Percentiles rank a stretch among this genome's conserved stretches.
Evolutionary conservation across 2,329 filamentous ascomycete species (phyloP).

Genomic region (Laburnicola sp.): DNA sequence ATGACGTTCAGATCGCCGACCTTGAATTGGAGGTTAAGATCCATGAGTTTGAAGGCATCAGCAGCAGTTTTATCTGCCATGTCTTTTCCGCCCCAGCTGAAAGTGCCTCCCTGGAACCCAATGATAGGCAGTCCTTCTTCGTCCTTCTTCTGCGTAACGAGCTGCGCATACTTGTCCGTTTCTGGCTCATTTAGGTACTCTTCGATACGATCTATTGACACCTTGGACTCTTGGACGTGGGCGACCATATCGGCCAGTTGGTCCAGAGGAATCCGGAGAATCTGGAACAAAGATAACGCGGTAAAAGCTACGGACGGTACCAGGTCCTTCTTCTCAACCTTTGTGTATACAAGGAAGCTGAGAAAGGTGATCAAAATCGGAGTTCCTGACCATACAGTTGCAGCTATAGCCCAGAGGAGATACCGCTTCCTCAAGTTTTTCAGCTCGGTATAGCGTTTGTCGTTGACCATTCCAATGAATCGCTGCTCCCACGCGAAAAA

Average conservation of each 20-base stretch:
- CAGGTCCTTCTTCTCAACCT: constrained; percentile 84
- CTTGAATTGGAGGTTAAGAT: constrained; percentile 79
- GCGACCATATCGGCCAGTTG: constrained; percentile 98
- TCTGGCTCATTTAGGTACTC: constrained; percentile 92
- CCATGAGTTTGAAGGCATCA: constrained; percentile 74
- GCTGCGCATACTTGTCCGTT: constrained; percentile 90
- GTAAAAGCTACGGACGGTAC: constrained; percentile 95
- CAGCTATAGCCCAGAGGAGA: constrained; percentile 86
- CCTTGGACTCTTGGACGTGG: constrained; percentile 95
- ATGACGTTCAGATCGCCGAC: constrained; percentile 90
- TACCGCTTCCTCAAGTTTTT: constrained; percentile 78
- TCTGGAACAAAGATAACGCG: constrained; percentile 90
- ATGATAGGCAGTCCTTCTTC: constrained; percentile 73
- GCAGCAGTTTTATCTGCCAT: constrained; percentile 59
- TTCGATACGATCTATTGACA: constrained; percentile 94
- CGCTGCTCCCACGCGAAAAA: constrained; percentile 98
- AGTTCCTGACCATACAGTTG: constrained; percentile 94
- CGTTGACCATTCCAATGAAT: constrained; percentile 82
- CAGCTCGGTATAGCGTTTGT: constrained; percentile 81
- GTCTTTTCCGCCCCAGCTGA: constrained; percentile 78
- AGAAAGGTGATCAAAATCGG: constrained; percentile 95
- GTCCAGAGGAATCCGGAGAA: constrained; percentile 89
- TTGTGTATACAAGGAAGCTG: constrained; percentile 90
- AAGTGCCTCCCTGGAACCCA: constrained; percentile 80
- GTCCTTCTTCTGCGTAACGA: constrained; percentile 70